A percentile compares a stretch with the other conserved stretches of the same genome.
Evolutionary conservation across 73 alveolate genomes (phyloP).

Genomic region (Paraurostyla sp.): DNA sequence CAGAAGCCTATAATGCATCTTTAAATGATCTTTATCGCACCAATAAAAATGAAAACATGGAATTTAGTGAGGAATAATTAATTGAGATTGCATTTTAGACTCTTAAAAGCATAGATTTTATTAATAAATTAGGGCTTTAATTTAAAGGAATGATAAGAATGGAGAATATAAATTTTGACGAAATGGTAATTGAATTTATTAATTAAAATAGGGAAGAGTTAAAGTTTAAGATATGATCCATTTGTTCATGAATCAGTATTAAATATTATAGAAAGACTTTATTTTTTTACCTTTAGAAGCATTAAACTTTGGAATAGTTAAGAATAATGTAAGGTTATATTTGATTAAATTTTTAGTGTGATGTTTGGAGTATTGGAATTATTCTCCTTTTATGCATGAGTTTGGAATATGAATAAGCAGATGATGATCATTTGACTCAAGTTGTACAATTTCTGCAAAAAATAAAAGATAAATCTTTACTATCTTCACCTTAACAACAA

Average conservation of each 20-base stretch:
- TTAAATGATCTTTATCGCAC: conserved; percentile 29
- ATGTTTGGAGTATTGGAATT: conserved; percentile 51
- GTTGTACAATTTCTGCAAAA: background rate
- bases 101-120: background rate
- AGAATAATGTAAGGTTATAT: background rate
- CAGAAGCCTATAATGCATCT: conserved; percentile 55
- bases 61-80: conserved; percentile 39
- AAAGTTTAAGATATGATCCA: conserved; percentile 37
- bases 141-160: conserved; percentile 33
- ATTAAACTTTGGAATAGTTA: background rate
- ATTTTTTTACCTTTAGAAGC: conserved; percentile 6
- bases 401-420: background rate
- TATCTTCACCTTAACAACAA: background rate
- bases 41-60: conserved; percentile 50
- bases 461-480: background rate
- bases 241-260: background rate
- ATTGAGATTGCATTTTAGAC: conserved; percentile 44
- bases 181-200: conserved; percentile 17
- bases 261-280: background rate
- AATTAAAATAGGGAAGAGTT: conserved; percentile 11
- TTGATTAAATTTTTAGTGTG: background rate
- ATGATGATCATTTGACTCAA: background rate
- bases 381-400: conserved; percentile 38
- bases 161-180: conserved; percentile 29
- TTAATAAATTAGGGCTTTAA: background rate